Percentiles rank a stretch among this genome's conserved stretches.
phyloP scores from a whole-genome alignment of 2,329 filamentous ascomycete species.

The Pestalotiopsis sp. region DNA sequence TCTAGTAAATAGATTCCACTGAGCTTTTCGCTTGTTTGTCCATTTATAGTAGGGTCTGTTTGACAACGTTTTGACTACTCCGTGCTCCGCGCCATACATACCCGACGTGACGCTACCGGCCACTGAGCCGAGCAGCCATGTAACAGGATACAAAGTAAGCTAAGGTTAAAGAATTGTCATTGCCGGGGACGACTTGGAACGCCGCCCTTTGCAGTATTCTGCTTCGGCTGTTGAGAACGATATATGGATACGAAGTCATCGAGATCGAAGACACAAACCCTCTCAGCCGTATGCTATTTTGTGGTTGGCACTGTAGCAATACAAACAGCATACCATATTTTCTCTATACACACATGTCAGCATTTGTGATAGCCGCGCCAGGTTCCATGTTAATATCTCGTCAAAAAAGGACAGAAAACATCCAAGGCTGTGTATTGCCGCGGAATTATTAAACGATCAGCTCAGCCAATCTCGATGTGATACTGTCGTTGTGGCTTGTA shows the following conservation, averaged over 20 bases:
- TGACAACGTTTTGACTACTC: too few relatives aligned
- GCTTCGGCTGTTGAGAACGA: too few relatives aligned
- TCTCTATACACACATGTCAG: neutral
- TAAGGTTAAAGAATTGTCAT: neutral
- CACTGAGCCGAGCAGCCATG: neutral
- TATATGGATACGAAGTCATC: neutral
- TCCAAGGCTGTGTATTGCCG: neutral
- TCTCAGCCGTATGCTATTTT: neutral
- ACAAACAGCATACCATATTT: neutral
- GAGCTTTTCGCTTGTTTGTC: too few relatives aligned
- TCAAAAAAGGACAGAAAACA: neutral
- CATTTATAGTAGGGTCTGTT: too few relatives aligned
- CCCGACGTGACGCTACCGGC: neutral
- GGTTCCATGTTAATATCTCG: neutral
- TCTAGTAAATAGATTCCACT: too few relatives aligned
- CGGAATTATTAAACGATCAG: neutral
- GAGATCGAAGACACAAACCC: neutral
- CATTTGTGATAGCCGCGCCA: neutral
- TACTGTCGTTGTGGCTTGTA: neutral
- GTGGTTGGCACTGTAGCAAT: neutral
- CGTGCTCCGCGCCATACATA: neutral
- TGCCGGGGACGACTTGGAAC: neutral
- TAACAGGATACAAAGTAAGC: neutral
- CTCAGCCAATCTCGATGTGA: neutral
- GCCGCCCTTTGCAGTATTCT: too few relatives aligned